phyloP scores from a whole-genome alignment of 164 flowering plant genomes.

The Umbilicus rupestris region DNA sequence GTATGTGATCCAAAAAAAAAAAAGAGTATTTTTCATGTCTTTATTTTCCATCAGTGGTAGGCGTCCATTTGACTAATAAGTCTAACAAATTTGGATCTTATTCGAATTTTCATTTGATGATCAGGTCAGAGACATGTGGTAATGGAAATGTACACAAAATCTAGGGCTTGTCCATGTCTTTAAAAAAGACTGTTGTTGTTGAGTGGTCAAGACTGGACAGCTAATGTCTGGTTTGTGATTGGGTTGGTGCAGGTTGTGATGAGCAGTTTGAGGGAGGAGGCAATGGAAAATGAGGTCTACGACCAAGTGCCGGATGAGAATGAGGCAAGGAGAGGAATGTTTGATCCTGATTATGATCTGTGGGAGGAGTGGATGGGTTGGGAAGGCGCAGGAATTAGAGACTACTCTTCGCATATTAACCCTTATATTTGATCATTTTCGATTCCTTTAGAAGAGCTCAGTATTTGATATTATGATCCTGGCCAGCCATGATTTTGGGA shows the following conservation, averaged over 20 bases:
- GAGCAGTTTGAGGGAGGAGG: slow-evolving; percentile 47
- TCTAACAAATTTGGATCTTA: neutral
- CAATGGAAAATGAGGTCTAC: slow-evolving; percentile 4
- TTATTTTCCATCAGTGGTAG: neutral
- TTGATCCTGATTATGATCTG: slow-evolving; percentile 60
- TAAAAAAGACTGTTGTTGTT: neutral
- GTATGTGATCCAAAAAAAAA: slow-evolving; percentile 24
- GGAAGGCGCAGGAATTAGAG: slow-evolving; percentile 90
- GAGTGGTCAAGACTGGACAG: neutral
- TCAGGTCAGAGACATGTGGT: neutral
- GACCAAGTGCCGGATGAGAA: slow-evolving; percentile 22
- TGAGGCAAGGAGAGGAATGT: slow-evolving; percentile 44
- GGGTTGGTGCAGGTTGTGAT: slow-evolving; percentile 48
- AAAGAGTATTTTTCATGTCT: neutral
- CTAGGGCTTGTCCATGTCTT: neutral
- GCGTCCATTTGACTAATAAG: neutral
- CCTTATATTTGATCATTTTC: slow-evolving; percentile 44
- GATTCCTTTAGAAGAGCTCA: neutral
- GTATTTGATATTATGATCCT: too few relatives aligned
- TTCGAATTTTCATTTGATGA: neutral
- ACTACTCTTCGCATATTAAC: slow-evolving; percentile 68
- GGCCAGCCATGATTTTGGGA: too few relatives aligned
- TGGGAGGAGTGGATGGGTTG: slow-evolving; percentile 99
- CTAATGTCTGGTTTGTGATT: neutral
- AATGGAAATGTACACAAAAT: neutral